Conservation (phyloP, 176 grass and related monocot genomes). For the Elymus sibiricus region DNA sequence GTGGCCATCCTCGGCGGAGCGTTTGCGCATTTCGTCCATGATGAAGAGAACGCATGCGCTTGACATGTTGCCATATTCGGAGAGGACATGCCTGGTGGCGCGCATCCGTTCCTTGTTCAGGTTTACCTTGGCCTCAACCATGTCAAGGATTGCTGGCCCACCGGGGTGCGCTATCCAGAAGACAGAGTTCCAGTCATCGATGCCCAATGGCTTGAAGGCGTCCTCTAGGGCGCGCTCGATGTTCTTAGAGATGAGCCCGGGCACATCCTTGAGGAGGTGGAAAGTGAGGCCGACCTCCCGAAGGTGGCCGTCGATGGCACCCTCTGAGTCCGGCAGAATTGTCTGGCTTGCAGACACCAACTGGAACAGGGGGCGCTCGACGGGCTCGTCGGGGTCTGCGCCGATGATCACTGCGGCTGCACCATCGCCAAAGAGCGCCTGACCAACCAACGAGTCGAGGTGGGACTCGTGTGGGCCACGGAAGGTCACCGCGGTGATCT, state of each 20-base stretch:
- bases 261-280: slow-evolving; percentile 88
- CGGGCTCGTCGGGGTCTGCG: slow-evolving; percentile 47
- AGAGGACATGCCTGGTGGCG: slow-evolving; percentile 55
- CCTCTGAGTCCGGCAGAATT: not conserved
- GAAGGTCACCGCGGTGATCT: not conserved
- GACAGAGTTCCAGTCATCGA: not conserved
- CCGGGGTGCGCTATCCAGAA: not conserved
- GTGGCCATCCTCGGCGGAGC: not conserved
- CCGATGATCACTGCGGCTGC: slow-evolving; percentile 61
- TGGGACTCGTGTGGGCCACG: not conserved
- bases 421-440: slow-evolving; percentile 61
- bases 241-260: slow-evolving; percentile 61
- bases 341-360: not conserved
- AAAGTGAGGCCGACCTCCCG: slow-evolving; percentile 54
- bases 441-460: not conserved
- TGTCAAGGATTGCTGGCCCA: not conserved
- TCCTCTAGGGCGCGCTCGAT: slow-evolving; percentile 7
- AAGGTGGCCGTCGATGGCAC: not conserved
- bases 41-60: slow-evolving; percentile 59
- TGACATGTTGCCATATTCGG: not conserved
- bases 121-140: not conserved
- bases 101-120: not conserved
- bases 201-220: slow-evolving; percentile 61
- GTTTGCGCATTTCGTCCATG: slow-evolving; percentile 77
- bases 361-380: slow-evolving; percentile 34